Conservation (phyloP, 148 eudicot genomes). For the Silene uniflora region DNA sequence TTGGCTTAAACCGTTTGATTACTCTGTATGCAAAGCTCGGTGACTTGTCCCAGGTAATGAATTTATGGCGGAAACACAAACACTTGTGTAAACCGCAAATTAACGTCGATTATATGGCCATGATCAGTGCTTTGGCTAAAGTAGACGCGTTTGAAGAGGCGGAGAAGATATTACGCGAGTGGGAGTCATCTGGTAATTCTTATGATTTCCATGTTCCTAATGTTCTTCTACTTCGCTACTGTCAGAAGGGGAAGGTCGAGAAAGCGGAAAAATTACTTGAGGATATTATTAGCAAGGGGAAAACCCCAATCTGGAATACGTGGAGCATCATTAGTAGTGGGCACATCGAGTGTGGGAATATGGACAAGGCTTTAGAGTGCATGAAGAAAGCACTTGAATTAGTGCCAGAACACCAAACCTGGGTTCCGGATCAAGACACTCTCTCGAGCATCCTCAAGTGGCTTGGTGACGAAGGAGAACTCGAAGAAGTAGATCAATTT, state of each 20-base stretch:
- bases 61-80: constrained; percentile 43
- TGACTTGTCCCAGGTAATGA: constrained; percentile 34
- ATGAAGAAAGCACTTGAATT: constrained; percentile 45
- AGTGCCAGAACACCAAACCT: constrained; percentile 29
- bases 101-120: constrained; percentile 42
- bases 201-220: constrained; percentile 56
- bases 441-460: constrained; percentile 36
- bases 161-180: constrained; percentile 37
- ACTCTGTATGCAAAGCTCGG: constrained; percentile 45
- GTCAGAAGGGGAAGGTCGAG: constrained; percentile 33
- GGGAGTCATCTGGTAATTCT: constrained; percentile 40
- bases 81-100: constrained; percentile 29
- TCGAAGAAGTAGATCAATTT: constrained; percentile 36
- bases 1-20: constrained; percentile 41
- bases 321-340: constrained; percentile 51
- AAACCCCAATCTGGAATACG: constrained; percentile 40
- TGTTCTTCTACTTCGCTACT: constrained; percentile 43
- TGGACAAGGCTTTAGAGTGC: constrained; percentile 39
- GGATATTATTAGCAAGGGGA: constrained; percentile 33
- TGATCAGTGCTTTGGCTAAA: constrained; percentile 44
- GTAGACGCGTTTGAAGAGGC: constrained; percentile 42
- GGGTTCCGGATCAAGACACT: constrained; percentile 40
- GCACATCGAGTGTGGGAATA: constrained; percentile 26
- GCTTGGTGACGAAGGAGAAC: constrained; percentile 38
- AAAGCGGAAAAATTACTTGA: constrained; percentile 41